Evolutionary conservation across 306 rosid genomes (phyloP), one percentile per base, ranked within the genome.

Genomic region (Prunus padus): DNA sequence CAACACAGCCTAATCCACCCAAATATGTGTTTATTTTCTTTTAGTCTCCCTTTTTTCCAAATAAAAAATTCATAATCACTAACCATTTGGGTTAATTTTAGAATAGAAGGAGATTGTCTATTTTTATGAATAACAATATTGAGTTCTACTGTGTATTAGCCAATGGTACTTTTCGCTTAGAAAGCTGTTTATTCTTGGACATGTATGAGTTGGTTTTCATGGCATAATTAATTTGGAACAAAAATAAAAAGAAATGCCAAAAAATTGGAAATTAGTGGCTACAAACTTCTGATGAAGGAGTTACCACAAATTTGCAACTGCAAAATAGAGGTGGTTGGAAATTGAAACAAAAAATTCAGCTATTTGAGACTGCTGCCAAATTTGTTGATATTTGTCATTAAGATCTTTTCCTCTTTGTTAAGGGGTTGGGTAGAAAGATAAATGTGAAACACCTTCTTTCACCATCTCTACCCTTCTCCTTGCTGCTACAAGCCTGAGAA

Each of bases 271-370:
- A 54, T 63, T 55, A 33, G 76, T 69, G 83, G 82, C 77, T 51
- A 61, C 33, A 69, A 74, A 54, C 74, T 33, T 37, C 22, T 26
- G 66, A 65, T 40, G 8, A 47, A 44, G 61, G 22, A 62, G n/a
- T 14, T 51, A 44, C 83, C 83, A 79, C 83, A 79, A 65, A 63
- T 47, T 66, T 66, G 63, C 40, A 71, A 67, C 83, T 49, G 59
- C 46, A 66, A 65, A 72, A 65, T 14, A 16, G 37, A 22, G 63
- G 42, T 31, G 23, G 76, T 77, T 78, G 62, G 28, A 72, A 49
- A 55, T 37, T 37, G 55, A 30, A 26, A 15, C 79, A 66, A 67
- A 66, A 72, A 49, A 69, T 22, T 37, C 61, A 65, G 81, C 65
- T 56, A 19, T 19, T 50, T 76, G 65, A 14, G 42, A 44, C 44